phyloP scores from a whole-genome alignment of 2,329 filamentous ascomycete species.

The Alternaria gaisen region DNA sequence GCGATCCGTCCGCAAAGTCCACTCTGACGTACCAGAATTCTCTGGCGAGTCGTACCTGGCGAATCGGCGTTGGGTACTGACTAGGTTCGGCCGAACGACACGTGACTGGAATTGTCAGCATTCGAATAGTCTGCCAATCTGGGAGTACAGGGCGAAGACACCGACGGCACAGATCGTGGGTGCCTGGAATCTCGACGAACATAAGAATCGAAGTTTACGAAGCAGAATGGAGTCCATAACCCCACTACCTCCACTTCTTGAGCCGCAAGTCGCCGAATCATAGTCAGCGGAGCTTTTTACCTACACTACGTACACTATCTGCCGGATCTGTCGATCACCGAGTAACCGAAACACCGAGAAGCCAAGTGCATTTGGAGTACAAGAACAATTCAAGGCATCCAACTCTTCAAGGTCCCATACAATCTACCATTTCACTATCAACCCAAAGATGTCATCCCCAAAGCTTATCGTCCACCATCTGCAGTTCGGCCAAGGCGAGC shows the following conservation, averaged over 20 bases:
- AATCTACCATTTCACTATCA: neutral
- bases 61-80: neutral
- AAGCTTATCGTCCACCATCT: conserved; percentile 50
- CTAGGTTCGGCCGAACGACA: conserved; percentile 10
- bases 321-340: conserved; percentile 20
- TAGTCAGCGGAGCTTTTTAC: conserved; percentile 11
- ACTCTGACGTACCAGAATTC: neutral
- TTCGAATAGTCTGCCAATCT: neutral
- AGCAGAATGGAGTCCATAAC: neutral
- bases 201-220: neutral
- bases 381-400: neutral
- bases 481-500: conserved; percentile 67
- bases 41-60: neutral
- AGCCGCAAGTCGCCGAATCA: conserved; percentile 8
- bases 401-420: neutral
- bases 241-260: neutral
- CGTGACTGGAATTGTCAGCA: conserved; percentile 7
- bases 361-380: conserved; percentile 3
- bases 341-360: conserved; percentile 12
- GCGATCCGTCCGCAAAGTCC: neutral
- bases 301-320: neutral
- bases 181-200: neutral
- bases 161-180: neutral
- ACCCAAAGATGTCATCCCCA: conserved; percentile 27
- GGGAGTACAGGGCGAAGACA: neutral